These are phyloP conservation scores for Trifolium fragiferum DNA, from an alignment of 306 rosid species.

Conservation along the genomic window DNA sequence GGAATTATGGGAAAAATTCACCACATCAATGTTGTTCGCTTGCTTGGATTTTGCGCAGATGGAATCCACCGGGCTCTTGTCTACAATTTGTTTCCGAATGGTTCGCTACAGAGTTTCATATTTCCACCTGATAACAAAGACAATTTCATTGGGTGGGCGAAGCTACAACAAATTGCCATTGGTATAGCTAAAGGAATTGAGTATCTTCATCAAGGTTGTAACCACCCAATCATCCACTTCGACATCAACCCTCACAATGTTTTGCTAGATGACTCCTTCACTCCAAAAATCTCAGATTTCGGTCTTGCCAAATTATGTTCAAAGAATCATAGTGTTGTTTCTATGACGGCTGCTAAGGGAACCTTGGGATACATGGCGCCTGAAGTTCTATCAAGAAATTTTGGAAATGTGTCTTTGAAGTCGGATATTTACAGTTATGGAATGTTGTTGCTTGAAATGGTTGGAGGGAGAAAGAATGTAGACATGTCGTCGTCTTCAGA, in stretches of 20 bases:
- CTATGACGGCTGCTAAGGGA: background rate
- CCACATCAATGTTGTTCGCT: slow-evolving; percentile 11
- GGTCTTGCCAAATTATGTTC: background rate
- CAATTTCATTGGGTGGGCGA: background rate
- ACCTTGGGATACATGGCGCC: background rate
- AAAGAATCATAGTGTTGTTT: background rate
- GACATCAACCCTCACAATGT: background rate
- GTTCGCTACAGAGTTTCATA: slow-evolving; percentile 3
- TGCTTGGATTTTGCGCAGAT: background rate
- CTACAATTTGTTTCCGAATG: slow-evolving; percentile 1
- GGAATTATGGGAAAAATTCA: slow-evolving; percentile 14
- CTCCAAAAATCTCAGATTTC: background rate
- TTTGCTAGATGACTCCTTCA: background rate
- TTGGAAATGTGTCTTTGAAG: background rate
- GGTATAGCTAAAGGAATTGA: background rate
- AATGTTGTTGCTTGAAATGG: background rate
- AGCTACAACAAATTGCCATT: background rate
- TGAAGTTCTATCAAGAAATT: background rate
- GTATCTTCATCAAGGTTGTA: background rate
- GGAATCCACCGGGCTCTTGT: slow-evolving; percentile 16
- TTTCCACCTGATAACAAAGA: background rate
- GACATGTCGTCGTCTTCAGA: background rate
- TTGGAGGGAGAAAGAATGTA: background rate
- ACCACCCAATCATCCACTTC: background rate
- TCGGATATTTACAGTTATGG: background rate